Base-by-base conservation (phyloP, 345 rosid species). In the Toxicodendron radicans region DNA sequence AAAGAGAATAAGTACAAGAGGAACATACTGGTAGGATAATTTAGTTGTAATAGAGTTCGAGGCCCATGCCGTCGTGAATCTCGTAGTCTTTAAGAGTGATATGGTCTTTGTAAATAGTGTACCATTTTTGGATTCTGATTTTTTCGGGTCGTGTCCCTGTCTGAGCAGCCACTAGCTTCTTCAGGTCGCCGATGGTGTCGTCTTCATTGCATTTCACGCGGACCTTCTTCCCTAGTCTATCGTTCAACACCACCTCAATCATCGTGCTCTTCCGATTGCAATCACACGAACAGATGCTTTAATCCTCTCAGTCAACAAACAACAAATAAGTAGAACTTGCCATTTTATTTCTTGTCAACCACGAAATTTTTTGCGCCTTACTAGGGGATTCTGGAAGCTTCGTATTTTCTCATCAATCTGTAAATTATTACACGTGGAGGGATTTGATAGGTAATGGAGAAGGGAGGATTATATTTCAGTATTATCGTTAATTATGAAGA, bases 21-120 rank as follows among this genome's bases (percentile, higher is more conserved):
- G 7, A 35, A 33, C 63, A 33, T 56, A 41, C 70, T 3, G 9
- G 23, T 18, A 7, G 23, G 27, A 14, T n/a, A 14, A 4, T 10
- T 84, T 70, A 91, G 64, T 82, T 91, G 79, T 89, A 89, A 79
- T 89, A 89, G 75, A 91, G 92, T 83, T 89, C 92, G 81, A 87
- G 93, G 58, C 92, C 93, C 89, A 89, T 91, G 72, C 93, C 93
- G 13, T 91, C 93, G 60, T 88, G 95, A 54, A 90, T 84, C 83
- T 90, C 93, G 80, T 90, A 88, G 80, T 90, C 95, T 79, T 80
- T 79, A 60, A 89, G 95, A 70, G 95, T 89, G 73, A 91, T 91
- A 59, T 88, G 95, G 74, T 88, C 95, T 80, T 85, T 85, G 80
- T 88, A 87, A 76, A 88, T 82, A 59, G 74, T 83, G 80, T 86